Conservation (phyloP, 2,329 filamentous ascomycete genomes). For the Elsinoe fawcettii region DNA sequence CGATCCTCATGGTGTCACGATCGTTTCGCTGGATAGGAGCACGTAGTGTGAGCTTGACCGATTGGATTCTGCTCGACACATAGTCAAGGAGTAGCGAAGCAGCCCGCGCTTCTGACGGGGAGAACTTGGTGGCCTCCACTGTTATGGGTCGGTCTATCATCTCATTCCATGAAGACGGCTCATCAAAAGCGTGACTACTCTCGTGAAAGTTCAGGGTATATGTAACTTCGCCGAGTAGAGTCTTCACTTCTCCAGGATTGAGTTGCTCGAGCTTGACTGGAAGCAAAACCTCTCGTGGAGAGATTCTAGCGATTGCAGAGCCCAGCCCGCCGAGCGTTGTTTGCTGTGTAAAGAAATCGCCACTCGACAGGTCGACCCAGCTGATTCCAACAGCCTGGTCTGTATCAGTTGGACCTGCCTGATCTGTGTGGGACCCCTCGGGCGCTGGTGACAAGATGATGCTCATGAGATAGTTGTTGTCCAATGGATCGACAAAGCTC, state of each 20-base stretch:
- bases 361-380: conserved; percentile 93
- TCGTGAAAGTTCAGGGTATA: conserved; percentile 67
- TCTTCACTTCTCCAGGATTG: conserved; percentile 22
- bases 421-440: conserved; percentile 5
- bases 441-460: conserved; percentile 50
- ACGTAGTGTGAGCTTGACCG: conserved; percentile 71
- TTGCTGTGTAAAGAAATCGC: conserved; percentile 81
- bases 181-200: conserved; percentile 30
- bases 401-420: neutral
- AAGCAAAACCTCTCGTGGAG: conserved; percentile 76
- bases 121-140: conserved; percentile 47
- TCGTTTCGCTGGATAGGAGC: conserved; percentile 67
- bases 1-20: conserved; percentile 77
- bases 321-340: conserved; percentile 63
- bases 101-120: conserved; percentile 61
- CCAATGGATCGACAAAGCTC: conserved; percentile 89
- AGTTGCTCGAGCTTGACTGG: conserved; percentile 49
- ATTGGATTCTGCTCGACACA: conserved; percentile 69
- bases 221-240: conserved; percentile 35
- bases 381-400: conserved; percentile 59
- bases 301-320: conserved; percentile 75
- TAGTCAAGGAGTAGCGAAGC: conserved; percentile 79
- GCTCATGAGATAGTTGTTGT: conserved; percentile 86
- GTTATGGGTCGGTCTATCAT: conserved; percentile 70
- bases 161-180: conserved; percentile 58